These are phyloP conservation scores for Claviceps africana DNA, from an alignment of 2,329 filamentous ascomycete species.

Conservation along the genomic window DNA sequence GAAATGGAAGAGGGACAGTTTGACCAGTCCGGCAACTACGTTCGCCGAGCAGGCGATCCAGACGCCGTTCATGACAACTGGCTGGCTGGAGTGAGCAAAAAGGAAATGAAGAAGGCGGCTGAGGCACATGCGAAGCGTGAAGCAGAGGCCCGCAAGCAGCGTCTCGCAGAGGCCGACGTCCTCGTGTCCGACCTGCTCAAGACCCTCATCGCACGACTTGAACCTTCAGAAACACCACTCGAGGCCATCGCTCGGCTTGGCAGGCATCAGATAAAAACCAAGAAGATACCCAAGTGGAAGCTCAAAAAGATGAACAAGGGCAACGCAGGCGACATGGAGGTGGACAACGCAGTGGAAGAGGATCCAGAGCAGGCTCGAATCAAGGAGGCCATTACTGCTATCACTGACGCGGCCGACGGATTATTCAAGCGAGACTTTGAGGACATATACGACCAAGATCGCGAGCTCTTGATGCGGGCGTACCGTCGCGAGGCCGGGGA, in stretches of 20 bases:
- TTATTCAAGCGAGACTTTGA: slow-evolving; percentile 68
- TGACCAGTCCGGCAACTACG: slow-evolving; percentile 80
- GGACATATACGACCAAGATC: slow-evolving; percentile 84
- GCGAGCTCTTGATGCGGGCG: slow-evolving; percentile 70
- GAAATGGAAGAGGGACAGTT: slow-evolving; percentile 91
- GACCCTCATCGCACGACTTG: slow-evolving; percentile 56
- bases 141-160: slow-evolving; percentile 56
- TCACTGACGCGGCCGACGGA: slow-evolving; percentile 83
- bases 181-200: slow-evolving; percentile 61
- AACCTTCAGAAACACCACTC: slow-evolving; percentile 71
- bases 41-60: slow-evolving; percentile 77
- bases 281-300: slow-evolving; percentile 51
- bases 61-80: slow-evolving; percentile 85
- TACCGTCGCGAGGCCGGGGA: slow-evolving; percentile 79
- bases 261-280: slow-evolving; percentile 48
- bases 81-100: slow-evolving; percentile 85
- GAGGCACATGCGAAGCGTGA: slow-evolving; percentile 80
- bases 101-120: slow-evolving; percentile 77
- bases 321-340: slow-evolving; percentile 49
- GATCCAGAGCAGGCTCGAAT: slow-evolving; percentile 57
- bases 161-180: slow-evolving; percentile 60
- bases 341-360: slow-evolving; percentile 40
- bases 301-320: slow-evolving; percentile 50
- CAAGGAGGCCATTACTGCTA: slow-evolving; percentile 60
- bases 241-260: slow-evolving; percentile 77